A percentile compares a stretch with the other conserved stretches of the same genome.
phyloP scores from a whole-genome alignment of 257 asterid species.

The Phtheirospermum japonicum region DNA sequence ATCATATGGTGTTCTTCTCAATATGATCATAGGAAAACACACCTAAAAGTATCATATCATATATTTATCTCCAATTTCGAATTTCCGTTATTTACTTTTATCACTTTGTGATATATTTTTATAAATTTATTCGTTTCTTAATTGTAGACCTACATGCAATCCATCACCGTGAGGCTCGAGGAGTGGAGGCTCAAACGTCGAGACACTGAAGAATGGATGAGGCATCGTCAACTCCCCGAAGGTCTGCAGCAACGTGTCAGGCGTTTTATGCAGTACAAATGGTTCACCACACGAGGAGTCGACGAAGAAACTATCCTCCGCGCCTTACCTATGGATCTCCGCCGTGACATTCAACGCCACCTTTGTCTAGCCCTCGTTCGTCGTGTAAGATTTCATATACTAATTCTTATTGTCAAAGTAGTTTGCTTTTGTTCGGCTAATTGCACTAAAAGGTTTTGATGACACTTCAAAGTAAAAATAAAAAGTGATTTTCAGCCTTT shows the following conservation, averaged over 20 bases:
- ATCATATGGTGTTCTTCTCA: too few species aligned
- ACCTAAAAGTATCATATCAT: too few species aligned
- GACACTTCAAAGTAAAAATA: neutral
- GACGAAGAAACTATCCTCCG: slow-evolving; percentile 69
- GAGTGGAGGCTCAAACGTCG: slow-evolving; percentile 84
- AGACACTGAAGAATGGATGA: slow-evolving; percentile 96
- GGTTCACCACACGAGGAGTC: slow-evolving; percentile 87
- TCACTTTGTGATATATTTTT: neutral
- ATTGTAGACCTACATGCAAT: slow-evolving; percentile 76
- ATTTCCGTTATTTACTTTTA: neutral
- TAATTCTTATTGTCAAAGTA: too few species aligned
- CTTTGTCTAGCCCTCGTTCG: slow-evolving; percentile 85
- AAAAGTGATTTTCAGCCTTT: too few species aligned
- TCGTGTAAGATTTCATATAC: slow-evolving; percentile 48
- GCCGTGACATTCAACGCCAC: slow-evolving; percentile 85
- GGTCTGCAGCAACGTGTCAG: slow-evolving; percentile 63
- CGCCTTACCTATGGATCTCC: slow-evolving; percentile 75
- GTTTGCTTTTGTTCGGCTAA: too few species aligned
- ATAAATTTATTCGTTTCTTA: neutral
- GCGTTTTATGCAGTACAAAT: slow-evolving; percentile 68
- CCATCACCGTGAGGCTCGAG: slow-evolving; percentile 87
- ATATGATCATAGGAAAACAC: neutral
- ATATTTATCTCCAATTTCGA: neutral
- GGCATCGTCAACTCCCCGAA: slow-evolving; percentile 79
- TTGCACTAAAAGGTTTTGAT: neutral